Evolutionary conservation across 495 filamentous ascomycete genomes (phyloP).

Genomic region (Tuber borchii): DNA sequence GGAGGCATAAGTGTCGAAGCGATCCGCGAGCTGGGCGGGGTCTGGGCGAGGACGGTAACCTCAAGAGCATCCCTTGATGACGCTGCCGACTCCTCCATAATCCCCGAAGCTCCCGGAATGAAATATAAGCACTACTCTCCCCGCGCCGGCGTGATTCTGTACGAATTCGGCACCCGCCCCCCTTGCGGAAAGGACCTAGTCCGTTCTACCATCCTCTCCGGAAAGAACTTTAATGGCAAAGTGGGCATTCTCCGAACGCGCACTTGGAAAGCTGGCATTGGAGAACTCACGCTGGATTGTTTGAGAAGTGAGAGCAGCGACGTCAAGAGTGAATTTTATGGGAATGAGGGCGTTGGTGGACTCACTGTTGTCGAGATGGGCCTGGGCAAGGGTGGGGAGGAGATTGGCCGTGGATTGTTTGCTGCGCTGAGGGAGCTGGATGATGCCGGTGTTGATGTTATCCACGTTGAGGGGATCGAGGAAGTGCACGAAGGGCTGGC

Average conservation of each 20-base stretch:
- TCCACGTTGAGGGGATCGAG: conserved; percentile 89
- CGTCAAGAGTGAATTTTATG: conserved; percentile 22
- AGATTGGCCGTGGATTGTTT: conserved; percentile 80
- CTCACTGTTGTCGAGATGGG: conserved; percentile 53
- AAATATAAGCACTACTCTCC: conserved; percentile 98
- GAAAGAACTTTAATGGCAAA: conserved; percentile 14
- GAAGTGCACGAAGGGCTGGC: conserved; percentile 80
- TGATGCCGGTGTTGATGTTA: conserved; percentile 66
- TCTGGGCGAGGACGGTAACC: conserved; percentile 66
- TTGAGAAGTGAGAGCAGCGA: conserved; percentile 42
- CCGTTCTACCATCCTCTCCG: neutral
- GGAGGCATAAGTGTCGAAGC: conserved; percentile 87
- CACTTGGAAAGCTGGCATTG: conserved; percentile 42
- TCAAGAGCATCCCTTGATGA: conserved; percentile 67
- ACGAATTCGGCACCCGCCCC: conserved; percentile 51
- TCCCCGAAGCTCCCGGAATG: conserved; percentile 88
- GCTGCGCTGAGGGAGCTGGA: conserved; percentile 81
- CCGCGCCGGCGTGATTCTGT: conserved; percentile 76
- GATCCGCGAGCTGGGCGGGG: conserved; percentile 60
- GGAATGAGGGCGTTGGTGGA: conserved; percentile 31
- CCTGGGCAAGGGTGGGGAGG: conserved; percentile 60
- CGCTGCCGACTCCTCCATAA: conserved; percentile 45
- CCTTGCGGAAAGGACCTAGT: conserved; percentile 41
- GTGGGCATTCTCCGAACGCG: conserved; percentile 42
- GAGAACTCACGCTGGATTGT: conserved; percentile 8